phyloP scores from a whole-genome alignment of 2,329 filamentous ascomycete genomes.

The Talaromyces rugulosus region DNA sequence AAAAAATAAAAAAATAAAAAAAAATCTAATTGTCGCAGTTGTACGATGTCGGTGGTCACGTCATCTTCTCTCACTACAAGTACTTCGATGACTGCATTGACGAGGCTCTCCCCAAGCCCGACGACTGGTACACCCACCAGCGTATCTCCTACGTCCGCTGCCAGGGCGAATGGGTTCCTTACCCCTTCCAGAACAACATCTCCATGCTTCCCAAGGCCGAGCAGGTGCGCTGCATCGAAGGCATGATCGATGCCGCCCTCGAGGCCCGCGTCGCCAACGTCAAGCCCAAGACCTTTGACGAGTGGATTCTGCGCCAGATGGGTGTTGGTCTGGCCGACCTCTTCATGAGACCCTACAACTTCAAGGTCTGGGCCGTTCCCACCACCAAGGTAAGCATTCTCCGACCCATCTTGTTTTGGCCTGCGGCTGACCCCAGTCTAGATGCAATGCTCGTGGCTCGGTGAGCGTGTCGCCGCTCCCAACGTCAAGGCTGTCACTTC shows the following conservation, averaged over 20 bases:
- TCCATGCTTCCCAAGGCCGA: conserved; percentile 97
- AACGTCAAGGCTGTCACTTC: conserved; percentile 89
- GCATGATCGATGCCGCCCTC: conserved; percentile 90
- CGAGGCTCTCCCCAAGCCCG: conserved; percentile 88
- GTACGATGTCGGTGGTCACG: conserved; percentile 96
- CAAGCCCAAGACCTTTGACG: conserved; percentile 95
- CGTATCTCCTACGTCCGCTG: conserved; percentile 98
- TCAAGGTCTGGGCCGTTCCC: conserved; percentile 98
- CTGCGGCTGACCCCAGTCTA: conserved; percentile 32
- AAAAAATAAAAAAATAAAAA: not conserved
- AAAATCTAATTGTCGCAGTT: conserved; percentile 53
- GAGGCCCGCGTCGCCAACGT: conserved; percentile 80
- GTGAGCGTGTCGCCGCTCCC: conserved; percentile 95
- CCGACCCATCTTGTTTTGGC: not conserved
- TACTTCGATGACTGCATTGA: conserved; percentile 99
- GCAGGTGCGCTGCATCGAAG: conserved; percentile 89
- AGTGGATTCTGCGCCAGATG: conserved; percentile 94
- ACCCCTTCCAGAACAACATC: conserved; percentile 99
- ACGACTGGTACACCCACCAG: conserved; percentile 97
- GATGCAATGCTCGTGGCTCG: conserved; percentile 99
- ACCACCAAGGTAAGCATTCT: conserved; percentile 74
- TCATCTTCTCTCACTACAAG: conserved; percentile 99
- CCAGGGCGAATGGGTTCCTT: conserved; percentile 94
- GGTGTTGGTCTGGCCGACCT: conserved; percentile 84
- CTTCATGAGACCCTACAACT: conserved; percentile 99